Evolutionary conservation across 2,329 filamentous ascomycete genomes (phyloP), one percentile per base, ranked within the genome.

Genomic region (Fonsecaea erecta): DNA sequence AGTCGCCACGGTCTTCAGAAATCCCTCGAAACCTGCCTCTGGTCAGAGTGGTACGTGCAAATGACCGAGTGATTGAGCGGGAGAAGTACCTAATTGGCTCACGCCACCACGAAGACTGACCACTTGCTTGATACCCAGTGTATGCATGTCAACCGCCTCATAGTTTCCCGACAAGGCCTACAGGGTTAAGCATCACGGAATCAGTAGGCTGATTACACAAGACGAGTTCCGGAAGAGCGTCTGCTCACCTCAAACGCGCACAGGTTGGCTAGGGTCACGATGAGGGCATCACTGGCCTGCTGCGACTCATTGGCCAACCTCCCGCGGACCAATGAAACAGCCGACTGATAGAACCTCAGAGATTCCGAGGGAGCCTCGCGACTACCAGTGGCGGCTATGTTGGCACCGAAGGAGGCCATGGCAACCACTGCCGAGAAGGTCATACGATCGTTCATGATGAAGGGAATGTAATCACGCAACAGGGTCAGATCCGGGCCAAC

Each of bases 101-200:
- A 30, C 18, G 48, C 64, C 64, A 2, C 64, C 64, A 26, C 64
- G 26, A 18, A 66, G 56, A 11, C 48, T 28, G 11, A 66, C 64
- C 8, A 66, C 60, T 16, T 62, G 64, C 48, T 46, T 62, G 59
- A 66, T 66, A 9, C 53, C 64, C n/a, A 51, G 59, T 7, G 64
- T 66, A 32, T 66, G 64, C 64, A 66, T 62, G 18, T 66, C 64
- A n/a, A 66, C 59, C 2, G 48, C 64, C 30, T 62, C 64, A 51
- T 62, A 66, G 53, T 62, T 66, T 28, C 59, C 59, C 35, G 64
- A 63, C 55, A 66, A 52, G 12, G 64, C 60, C 64, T 66, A 21
- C 9, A 18, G 53, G 11, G 3, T 21, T n/a, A 40, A n/a, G n/a
- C 26, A 21, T 34, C 26, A 12, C 43, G 3, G 21, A 26, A 51